Conservation (phyloP, 140 eudicot species). For the Erigeron philadelphicus region DNA sequence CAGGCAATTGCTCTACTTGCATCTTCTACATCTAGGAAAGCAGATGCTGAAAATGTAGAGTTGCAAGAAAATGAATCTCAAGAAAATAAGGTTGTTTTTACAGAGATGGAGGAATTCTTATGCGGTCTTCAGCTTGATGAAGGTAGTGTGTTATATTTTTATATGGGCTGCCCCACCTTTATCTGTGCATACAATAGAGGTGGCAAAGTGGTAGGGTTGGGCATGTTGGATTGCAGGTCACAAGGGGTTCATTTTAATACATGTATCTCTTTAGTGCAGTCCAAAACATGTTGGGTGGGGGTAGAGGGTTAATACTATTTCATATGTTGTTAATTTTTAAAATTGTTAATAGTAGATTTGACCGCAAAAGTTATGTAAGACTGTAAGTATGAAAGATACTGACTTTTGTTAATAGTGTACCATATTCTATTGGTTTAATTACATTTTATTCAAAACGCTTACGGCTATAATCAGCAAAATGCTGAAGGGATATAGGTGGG, state of each 20-base stretch:
- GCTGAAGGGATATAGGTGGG: too few species aligned
- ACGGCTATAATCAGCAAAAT: too few species aligned
- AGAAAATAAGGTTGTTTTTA: slow-evolving; percentile 70
- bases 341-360: too few species aligned
- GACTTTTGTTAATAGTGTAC: too few species aligned
- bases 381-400: too few species aligned
- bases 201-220: slow-evolving; percentile 6
- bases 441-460: too few species aligned
- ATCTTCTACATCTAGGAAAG: slow-evolving; percentile 35
- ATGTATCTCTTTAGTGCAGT: neutral
- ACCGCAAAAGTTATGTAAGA: too few species aligned
- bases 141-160: slow-evolving; percentile 32
- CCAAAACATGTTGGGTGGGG: neutral
- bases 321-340: too few species aligned
- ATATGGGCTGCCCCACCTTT: neutral
- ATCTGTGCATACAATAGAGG: neutral
- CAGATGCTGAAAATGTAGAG: slow-evolving; percentile 45
- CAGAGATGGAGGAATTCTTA: slow-evolving; percentile 98
- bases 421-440: too few species aligned
- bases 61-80: slow-evolving; percentile 43
- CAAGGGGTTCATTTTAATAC: neutral
- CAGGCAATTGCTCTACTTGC: slow-evolving; percentile 57
- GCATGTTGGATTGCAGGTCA: neutral
- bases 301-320: too few species aligned
- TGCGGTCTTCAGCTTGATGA: slow-evolving; percentile 95